Conservation (phyloP, 164 flowering plant species). For the Litsea cubeba region DNA sequence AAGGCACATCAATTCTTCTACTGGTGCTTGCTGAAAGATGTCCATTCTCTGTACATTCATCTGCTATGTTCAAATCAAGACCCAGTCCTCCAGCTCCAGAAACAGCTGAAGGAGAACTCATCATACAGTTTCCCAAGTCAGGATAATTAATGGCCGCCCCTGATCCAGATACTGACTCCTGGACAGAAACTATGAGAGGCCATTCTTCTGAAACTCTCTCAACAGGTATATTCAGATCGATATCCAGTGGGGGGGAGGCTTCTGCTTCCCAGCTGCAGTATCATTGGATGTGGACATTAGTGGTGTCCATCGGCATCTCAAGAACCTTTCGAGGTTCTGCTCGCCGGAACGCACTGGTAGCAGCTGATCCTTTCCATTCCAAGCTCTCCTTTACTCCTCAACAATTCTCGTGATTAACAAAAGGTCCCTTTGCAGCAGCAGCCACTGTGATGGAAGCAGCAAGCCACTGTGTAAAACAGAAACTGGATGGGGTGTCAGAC, state of each 20-base stretch:
- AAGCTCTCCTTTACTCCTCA: conserved; percentile 48
- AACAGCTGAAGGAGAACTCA: conserved; percentile 39
- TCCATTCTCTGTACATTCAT: conserved; percentile 52
- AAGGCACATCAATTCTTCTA: conserved; percentile 30
- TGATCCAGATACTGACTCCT: background rate
- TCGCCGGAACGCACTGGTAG: conserved; percentile 93
- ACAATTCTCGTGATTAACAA: conserved; percentile 65
- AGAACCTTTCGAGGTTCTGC: conserved; percentile 75
- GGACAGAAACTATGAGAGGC: conserved; percentile 1
- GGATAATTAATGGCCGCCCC: background rate
- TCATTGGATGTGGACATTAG: conserved; percentile 20
- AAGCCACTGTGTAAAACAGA: conserved; percentile 34
- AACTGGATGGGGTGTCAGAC: conserved; percentile 36
- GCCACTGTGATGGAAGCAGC: conserved; percentile 72
- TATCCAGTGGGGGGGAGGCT: conserved; percentile 51
- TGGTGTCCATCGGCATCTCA: conserved; percentile 33
- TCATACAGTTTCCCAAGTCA: background rate
- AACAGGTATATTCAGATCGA: conserved; percentile 84
- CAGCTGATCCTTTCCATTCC: conserved; percentile 98
- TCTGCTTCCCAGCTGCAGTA: conserved; percentile 31
- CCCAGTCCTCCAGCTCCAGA: conserved; percentile 65
- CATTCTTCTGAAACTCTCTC: conserved; percentile 60
- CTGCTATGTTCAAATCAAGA: conserved; percentile 77
- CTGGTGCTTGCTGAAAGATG: conserved; percentile 14
- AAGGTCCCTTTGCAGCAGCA: conserved; percentile 84